A percentile compares a stretch with the other conserved stretches of the same genome.
Conservation (phyloP, 345 rosid genomes). For the Erodium maritimum region DNA sequence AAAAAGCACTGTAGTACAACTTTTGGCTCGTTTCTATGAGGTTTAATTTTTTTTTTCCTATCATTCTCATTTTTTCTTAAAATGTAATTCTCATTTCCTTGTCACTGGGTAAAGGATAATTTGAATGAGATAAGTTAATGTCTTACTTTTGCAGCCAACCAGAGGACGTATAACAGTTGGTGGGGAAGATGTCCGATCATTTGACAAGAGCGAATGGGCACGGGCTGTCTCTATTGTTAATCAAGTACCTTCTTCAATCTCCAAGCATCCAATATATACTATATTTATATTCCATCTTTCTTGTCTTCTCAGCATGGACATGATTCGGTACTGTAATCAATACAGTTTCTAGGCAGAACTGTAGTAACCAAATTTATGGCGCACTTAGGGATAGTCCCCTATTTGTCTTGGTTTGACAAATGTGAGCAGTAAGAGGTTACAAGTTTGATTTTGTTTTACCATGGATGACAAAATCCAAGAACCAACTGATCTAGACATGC, state of each 20-base stretch:
- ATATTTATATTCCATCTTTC: neutral
- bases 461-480: too few relatives aligned
- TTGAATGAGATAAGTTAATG: constrained; percentile 11
- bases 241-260: constrained; percentile 40
- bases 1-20: constrained; percentile 89
- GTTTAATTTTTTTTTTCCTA: constrained; percentile 19
- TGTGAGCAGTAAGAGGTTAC: too few relatives aligned
- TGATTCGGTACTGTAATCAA: neutral
- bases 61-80: constrained; percentile 1
- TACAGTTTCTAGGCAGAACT: neutral
- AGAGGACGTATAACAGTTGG: constrained; percentile 73
- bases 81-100: neutral
- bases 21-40: constrained; percentile 92
- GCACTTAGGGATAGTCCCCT: too few relatives aligned
- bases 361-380: neutral
- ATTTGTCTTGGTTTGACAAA: too few relatives aligned
- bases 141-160: constrained; percentile 53
- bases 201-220: constrained; percentile 94
- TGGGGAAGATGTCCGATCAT: constrained; percentile 83
- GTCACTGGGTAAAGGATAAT: constrained; percentile 2
- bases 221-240: constrained; percentile 80
- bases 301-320: neutral
- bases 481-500: too few relatives aligned
- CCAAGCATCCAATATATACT: neutral
- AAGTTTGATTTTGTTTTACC: too few relatives aligned